These are phyloP conservation scores for Salix arbutifolia DNA, from an alignment of 345 rosid genomes.

Conservation along the genomic window DNA sequence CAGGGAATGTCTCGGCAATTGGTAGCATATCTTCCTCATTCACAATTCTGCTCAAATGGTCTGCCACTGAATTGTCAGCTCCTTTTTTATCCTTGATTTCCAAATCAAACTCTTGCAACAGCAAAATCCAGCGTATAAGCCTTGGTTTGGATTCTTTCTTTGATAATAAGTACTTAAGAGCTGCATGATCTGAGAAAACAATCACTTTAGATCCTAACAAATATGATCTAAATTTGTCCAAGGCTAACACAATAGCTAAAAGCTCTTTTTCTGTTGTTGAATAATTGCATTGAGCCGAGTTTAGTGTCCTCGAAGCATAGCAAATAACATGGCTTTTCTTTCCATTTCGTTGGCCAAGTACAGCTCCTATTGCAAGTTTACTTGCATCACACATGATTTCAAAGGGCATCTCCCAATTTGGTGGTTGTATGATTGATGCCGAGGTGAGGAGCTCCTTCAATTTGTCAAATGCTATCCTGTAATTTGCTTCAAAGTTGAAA, in stretches of 20 bases:
- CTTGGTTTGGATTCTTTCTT: not conserved
- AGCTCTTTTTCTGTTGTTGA: not conserved
- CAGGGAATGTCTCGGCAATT: no score
- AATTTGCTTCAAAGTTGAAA: not conserved
- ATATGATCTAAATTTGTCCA: not conserved
- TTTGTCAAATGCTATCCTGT: not conserved
- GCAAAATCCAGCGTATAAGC: not conserved
- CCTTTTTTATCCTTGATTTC: not conserved
- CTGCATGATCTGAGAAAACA: not conserved
- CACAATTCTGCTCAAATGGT: not conserved
- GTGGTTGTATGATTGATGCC: not conserved
- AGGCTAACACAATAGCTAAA: not conserved
- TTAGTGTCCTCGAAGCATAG: not conserved
- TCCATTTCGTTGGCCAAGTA: not conserved
- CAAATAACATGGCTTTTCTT: not conserved
- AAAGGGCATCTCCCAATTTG: no score
- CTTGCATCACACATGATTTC: not conserved
- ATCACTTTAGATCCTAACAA: not conserved
- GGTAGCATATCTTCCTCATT: no score
- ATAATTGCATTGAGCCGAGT: not conserved
- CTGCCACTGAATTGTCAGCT: not conserved
- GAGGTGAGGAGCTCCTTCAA: not conserved
- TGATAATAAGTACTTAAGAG: not conserved
- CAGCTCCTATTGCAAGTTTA: not conserved
- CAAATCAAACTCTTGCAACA: not conserved